Base-by-base conservation (phyloP, 2,329 filamentous ascomycete genomes). In the Hymenoscyphus albidus region DNA sequence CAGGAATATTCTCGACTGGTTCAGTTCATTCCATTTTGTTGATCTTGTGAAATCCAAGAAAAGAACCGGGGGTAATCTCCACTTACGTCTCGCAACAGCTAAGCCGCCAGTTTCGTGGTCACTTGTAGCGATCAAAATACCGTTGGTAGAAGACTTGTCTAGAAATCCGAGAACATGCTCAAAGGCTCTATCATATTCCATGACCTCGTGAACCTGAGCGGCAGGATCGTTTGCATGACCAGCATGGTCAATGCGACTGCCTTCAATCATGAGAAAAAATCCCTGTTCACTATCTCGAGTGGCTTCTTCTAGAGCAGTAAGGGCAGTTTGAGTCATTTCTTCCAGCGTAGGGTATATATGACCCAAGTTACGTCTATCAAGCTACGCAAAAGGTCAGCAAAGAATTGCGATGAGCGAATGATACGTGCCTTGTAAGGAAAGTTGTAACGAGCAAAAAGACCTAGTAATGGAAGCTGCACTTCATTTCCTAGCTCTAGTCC, bases 191-290 rank as follows among this genome's bases (percentile, higher is more conserved):
- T 99, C 95, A 73, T 96, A 99, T 61, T 93, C 94, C n/a, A 98
- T 82, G 0, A 99, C 94, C 77, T 99, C 95, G 70, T 91, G 88
- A 12, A 94, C 91, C 74, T 95, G 91, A 0, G 91, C 90, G 10
- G 89, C 91, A 0, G 91, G 91, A 71, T 95, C 91, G 71, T 95
- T 95, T 68, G 85, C 85, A 75, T 95, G 91, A 6, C 93, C 95
- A 3, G 95, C 94, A 75, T 99, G 95, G 74, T 99, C 95, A 72
- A 99, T 98, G 54, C 95, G 85, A 72, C 92, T 96, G 4, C 93
- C 95, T 78, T 99, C 95, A 67, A 99, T 96, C 94, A 99, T 97
- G 71, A 99, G 82, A 79, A 99, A 99, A 82, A 98, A 99, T 4
- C 95, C 95, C 77, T 96, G 88, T 54, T 98, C 92, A 67, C 86